phyloP scores from a whole-genome alignment of 768 basidiomycete genomes.

The Suillus occidentalis region DNA sequence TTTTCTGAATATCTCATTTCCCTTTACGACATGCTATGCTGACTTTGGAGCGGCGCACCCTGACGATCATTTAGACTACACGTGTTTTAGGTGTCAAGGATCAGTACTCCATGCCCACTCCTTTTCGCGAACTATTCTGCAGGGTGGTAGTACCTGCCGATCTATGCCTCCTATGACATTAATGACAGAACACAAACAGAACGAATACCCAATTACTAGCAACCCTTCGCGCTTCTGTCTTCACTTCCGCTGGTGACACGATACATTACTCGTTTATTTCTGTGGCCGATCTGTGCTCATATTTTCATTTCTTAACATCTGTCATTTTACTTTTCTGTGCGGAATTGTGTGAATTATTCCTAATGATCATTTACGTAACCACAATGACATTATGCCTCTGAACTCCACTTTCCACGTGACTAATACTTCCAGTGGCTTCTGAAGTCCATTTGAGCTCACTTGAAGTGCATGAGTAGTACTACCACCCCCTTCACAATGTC shows the following conservation, averaged over 20 bases:
- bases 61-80: constrained; percentile 11
- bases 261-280: constrained; percentile 9
- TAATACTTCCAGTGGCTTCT: neutral
- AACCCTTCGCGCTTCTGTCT: neutral
- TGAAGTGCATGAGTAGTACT: neutral
- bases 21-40: neutral
- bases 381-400: neutral
- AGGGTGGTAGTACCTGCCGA: constrained; percentile 15
- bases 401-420: neutral
- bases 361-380: constrained; percentile 8
- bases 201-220: constrained; percentile 9
- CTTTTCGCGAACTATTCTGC: constrained; percentile 8
- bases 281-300: constrained; percentile 1
- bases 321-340: constrained; percentile 3
- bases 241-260: constrained; percentile 6
- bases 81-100: constrained; percentile 22
- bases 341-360: constrained; percentile 12
- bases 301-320: neutral
- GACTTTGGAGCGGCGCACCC: constrained; percentile 12
- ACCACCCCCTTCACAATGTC: constrained; percentile 25
- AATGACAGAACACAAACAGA: constrained; percentile 21
- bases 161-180: constrained; percentile 25
- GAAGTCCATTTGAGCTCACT: neutral
- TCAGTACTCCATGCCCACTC: constrained; percentile 17
- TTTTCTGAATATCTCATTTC: neutral